Conservation (phyloP, 352 stramenopile genomes). For the Globisporangium alternatum region DNA sequence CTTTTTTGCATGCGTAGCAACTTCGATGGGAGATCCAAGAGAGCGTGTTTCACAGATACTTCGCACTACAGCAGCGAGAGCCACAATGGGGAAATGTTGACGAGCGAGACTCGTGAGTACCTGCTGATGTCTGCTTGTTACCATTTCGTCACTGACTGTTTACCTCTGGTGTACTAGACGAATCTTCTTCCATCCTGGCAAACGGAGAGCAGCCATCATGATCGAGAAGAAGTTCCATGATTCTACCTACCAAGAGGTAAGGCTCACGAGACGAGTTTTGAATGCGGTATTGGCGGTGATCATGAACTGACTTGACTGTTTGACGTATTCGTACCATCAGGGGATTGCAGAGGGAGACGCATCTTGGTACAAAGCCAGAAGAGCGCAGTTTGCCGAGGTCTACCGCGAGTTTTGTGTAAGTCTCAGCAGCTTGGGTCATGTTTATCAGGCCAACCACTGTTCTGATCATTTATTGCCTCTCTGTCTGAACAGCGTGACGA, state of each 20-base stretch:
- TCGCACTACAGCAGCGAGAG: slow-evolving; percentile 48
- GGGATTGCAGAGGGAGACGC: slow-evolving; percentile 38
- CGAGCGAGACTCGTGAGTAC: slow-evolving; percentile 49
- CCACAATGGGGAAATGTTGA: slow-evolving; percentile 56
- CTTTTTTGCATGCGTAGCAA: slow-evolving; percentile 32
- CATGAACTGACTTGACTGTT: not conserved
- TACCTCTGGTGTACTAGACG: slow-evolving; percentile 22
- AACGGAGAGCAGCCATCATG: slow-evolving; percentile 59
- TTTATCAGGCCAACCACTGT: not conserved
- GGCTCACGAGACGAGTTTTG: not conserved
- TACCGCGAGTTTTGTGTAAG: slow-evolving; percentile 63
- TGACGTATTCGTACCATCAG: slow-evolving; percentile 11
- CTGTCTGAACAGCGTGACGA: slow-evolving; percentile 45
- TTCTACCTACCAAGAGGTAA: slow-evolving; percentile 47
- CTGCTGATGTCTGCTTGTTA: not conserved
- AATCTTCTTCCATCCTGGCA: slow-evolving; percentile 63
- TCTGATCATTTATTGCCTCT: not conserved
- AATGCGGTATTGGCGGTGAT: slow-evolving; percentile 7
- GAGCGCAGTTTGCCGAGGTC: slow-evolving; percentile 42
- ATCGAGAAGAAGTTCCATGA: slow-evolving; percentile 72
- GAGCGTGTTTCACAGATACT: slow-evolving; percentile 61
- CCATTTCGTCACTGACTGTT: slow-evolving; percentile 3
- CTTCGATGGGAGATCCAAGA: slow-evolving; percentile 66
- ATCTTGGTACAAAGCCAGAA: slow-evolving; percentile 46
- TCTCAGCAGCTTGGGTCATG: not conserved